Conservation (phyloP, 225 moss, liverwort and hornwort genomes). For the Sphagnum tenellum region DNA sequence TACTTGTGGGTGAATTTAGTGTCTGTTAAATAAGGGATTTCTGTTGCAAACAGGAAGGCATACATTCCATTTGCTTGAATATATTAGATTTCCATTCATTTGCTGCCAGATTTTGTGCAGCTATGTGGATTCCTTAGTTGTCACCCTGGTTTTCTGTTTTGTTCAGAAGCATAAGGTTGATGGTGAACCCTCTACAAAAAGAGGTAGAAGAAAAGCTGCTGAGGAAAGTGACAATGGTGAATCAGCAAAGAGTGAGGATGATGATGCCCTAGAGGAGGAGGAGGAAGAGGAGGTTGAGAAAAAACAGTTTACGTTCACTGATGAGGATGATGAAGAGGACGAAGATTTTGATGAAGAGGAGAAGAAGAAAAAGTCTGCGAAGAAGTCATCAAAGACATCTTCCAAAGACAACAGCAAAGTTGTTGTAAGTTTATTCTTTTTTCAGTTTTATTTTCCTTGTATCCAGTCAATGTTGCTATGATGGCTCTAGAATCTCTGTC, state of each 20-base stretch:
- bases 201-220: conserved; percentile 36
- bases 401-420: conserved; percentile 13
- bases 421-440: neutral
- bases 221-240: conserved; percentile 50
- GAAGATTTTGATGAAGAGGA: conserved; percentile 41
- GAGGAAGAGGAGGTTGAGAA: conserved; percentile 30
- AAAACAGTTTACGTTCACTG: conserved; percentile 55
- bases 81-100: too few species aligned
- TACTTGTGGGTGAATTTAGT: too few species aligned
- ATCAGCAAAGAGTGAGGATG: conserved; percentile 48
- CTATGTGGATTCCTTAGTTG: too few species aligned
- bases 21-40: too few species aligned
- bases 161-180: conserved; percentile 61
- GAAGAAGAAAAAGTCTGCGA: conserved; percentile 31
- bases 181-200: conserved; percentile 42
- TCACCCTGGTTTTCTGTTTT: neutral
- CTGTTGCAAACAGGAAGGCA: too few species aligned
- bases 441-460: too few species aligned
- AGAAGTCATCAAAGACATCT: conserved; percentile 13
- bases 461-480: too few species aligned
- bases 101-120: too few species aligned
- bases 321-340: conserved; percentile 48
- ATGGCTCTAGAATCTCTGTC: too few species aligned
- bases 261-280: conserved; percentile 66
- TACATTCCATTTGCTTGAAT: too few species aligned